Base-by-base conservation (phyloP, 2,329 filamentous ascomycete genomes). In the Dryadomyces quercivorus region DNA sequence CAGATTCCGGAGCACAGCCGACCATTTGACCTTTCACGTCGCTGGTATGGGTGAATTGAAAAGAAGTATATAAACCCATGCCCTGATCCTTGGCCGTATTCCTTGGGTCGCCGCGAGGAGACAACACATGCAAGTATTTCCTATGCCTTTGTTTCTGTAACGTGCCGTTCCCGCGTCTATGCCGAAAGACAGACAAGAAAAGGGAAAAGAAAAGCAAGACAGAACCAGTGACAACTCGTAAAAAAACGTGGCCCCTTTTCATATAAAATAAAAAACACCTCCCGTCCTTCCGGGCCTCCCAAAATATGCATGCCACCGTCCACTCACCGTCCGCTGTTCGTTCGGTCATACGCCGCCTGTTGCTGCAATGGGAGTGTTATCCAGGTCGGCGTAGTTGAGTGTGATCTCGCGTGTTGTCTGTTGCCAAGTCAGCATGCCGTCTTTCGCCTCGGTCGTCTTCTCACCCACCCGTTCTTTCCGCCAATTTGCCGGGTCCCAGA, bases 401-500 rank as follows among this genome's bases (percentile, higher is more conserved):
- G 77, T 77, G 56, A 84, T 72, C 61, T 83, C 80, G 53, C 79
- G 72, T 0, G 51, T 31, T 13, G 59, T 60, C 38, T 58, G 45
- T 15, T 26, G 2, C 21, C 16, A n/a, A 26, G 20, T 8, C 15
- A 38, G 12, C 46, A 31, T 8, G 26, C 4, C 8, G 26, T 31
- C 8, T 31, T 31, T 31, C 26, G 4, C 4, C 26, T 31, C 26
- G n/a, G n/a, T n/a, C 26, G 4, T 20, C 9, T n/a, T 45, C n/a
- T 45, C 43, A 71, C 78, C 65, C 73, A 84, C 81, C 59, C 81
- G 72, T 60, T 84, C 79, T 65, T 81, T 81, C 50, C 75, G 74
- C 81, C 81, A 85, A 53, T 70, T 72, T n/a, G 68, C 69, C 9
- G 78, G 76, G 60, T 84, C 80, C 76, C 82, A 85, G 55, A 85